A percentile compares a stretch with the other conserved stretches of the same genome.
Conservation (phyloP, 1,284 basidiomycete species). For the Pulveroboletus sp. region DNA sequence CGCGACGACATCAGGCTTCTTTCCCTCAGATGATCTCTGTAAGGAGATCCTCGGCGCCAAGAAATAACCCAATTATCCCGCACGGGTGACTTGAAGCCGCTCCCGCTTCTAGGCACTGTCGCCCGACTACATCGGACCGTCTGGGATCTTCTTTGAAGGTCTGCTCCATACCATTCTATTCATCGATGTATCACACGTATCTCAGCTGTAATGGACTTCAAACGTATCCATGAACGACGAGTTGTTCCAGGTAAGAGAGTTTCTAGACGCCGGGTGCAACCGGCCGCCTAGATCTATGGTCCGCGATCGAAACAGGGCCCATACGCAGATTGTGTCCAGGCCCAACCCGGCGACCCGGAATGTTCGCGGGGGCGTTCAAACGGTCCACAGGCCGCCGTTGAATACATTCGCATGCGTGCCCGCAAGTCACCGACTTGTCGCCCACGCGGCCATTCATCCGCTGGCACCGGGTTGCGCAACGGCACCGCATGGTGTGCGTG, state of each 20-base stretch:
- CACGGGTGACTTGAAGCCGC: not conserved
- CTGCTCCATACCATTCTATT: not conserved
- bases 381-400: not conserved
- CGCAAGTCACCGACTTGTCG: not conserved
- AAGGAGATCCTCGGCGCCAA: not conserved
- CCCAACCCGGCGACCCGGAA: not conserved
- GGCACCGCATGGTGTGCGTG: not conserved
- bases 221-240: not conserved
- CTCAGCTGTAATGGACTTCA: not conserved
- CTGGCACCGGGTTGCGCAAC: not conserved
- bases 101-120: not conserved
- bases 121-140: not conserved
- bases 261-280: not conserved
- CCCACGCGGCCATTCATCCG: not conserved
- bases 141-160: not conserved
- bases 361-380: not conserved
- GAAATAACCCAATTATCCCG: not conserved
- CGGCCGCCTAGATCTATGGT: not conserved
- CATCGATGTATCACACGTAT: too few relatives aligned
- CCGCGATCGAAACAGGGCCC: not conserved
- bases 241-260: too few relatives aligned
- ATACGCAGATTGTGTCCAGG: too few relatives aligned
- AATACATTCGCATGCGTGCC: too few relatives aligned
- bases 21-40: too few relatives aligned
- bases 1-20: not conserved